Percentiles rank a stretch among this genome's conserved stretches.
phyloP scores from a whole-genome alignment of 2,329 filamentous ascomycete genomes.

The Cordyceps javanica region DNA sequence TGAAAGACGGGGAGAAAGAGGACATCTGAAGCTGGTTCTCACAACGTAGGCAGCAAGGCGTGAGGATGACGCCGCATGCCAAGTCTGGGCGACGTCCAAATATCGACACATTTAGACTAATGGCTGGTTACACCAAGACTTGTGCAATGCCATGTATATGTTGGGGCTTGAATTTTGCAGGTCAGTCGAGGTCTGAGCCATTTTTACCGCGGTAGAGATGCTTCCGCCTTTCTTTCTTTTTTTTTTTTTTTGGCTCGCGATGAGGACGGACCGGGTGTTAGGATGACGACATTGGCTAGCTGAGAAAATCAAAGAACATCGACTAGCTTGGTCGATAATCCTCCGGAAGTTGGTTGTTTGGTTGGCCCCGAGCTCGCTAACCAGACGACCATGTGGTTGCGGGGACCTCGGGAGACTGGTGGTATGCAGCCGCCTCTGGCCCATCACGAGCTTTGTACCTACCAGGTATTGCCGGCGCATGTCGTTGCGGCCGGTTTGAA shows the following conservation, averaged over 20 bases:
- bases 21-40: background rate
- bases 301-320: background rate
- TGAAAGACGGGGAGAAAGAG: background rate
- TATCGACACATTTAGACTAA: background rate
- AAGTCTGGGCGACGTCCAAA: no score
- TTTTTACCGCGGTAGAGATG: background rate
- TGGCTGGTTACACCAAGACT: background rate
- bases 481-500: background rate
- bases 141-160: background rate
- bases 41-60: background rate
- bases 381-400: background rate
- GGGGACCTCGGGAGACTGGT: constrained; percentile 4
- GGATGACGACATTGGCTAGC: background rate
- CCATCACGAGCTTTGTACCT: constrained; percentile 8
- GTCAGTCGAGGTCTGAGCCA: background rate
- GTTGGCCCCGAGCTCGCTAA: background rate
- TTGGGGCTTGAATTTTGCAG: background rate
- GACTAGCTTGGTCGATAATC: constrained; percentile 1
- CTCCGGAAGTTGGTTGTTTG: constrained; percentile 1
- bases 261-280: background rate
- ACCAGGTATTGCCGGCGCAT: constrained; percentile 2
- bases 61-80: background rate
- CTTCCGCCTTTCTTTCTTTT: background rate
- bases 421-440: background rate
- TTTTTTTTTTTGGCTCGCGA: background rate